These are phyloP conservation scores for Alloascoidea africana DNA, from an alignment of 805 yeast genomes.

Conservation along the genomic window DNA sequence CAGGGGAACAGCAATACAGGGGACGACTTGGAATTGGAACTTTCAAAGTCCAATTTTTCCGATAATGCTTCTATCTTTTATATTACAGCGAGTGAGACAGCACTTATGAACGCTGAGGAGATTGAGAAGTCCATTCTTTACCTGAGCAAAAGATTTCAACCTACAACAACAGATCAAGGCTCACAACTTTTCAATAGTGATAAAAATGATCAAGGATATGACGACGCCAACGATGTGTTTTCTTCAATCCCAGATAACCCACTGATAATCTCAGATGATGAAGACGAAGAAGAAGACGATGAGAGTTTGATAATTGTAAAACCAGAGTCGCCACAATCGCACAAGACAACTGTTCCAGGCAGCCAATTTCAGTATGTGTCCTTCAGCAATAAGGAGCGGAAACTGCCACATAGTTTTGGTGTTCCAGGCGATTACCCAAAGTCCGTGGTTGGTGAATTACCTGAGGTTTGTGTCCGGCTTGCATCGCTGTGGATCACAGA, in stretches of 20 bases:
- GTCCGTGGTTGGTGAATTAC: conserved; percentile 17
- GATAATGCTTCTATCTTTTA: background rate
- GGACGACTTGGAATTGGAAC: too few relatives aligned
- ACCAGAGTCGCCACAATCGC: background rate
- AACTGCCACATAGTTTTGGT: conserved; percentile 26
- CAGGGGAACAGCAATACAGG: background rate
- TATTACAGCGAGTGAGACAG: background rate
- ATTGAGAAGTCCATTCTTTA: background rate
- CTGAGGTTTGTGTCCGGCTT: conserved; percentile 11
- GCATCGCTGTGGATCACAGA: conserved; percentile 3
- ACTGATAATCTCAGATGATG: conserved; percentile 11
- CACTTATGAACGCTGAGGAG: background rate
- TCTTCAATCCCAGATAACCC: conserved; percentile 8
- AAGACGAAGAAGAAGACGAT: conserved; percentile 9
- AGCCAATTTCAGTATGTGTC: conserved; percentile 6
- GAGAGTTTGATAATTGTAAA: conserved; percentile 8
- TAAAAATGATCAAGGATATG: too few relatives aligned
- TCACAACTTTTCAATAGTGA: too few relatives aligned
- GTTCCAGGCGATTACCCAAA: conserved; percentile 24
- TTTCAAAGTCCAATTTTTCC: too few relatives aligned
- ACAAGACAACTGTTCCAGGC: conserved; percentile 7
- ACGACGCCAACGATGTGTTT: too few relatives aligned
- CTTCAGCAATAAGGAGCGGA: conserved; percentile 10
- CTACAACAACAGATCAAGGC: too few relatives aligned
- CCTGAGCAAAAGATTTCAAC: background rate